A percentile compares a stretch with the other conserved stretches of the same genome.
These are phyloP conservation scores for Teunomyces pallodes DNA, from an alignment of 805 yeast genomes.

Conservation along the genomic window DNA sequence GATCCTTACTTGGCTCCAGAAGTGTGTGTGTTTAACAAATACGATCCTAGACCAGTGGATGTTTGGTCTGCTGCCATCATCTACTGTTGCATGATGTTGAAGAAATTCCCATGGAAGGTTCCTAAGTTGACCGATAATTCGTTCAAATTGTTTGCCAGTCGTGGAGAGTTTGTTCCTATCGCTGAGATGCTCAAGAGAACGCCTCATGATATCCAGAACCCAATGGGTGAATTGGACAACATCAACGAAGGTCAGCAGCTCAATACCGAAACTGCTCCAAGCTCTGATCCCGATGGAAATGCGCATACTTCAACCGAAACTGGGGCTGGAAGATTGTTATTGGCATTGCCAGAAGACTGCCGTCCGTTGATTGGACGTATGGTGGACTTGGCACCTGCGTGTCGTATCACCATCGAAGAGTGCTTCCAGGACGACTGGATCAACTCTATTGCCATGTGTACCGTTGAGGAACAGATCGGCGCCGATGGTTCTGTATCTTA, in stretches of 20 bases:
- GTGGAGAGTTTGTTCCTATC: conserved; percentile 61
- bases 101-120: conserved; percentile 93
- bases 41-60: conserved; percentile 92
- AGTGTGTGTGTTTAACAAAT: conserved; percentile 75
- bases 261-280: conserved; percentile 15
- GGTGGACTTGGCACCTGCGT: conserved; percentile 85
- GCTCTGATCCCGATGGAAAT: conserved; percentile 24
- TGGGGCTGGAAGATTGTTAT: conserved; percentile 70
- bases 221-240: conserved; percentile 10
- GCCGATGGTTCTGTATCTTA: conserved; percentile 35
- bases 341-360: conserved; percentile 68
- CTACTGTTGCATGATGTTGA: conserved; percentile 86
- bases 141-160: conserved; percentile 76
- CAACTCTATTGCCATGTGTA: conserved; percentile 63
- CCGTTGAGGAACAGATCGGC: conserved; percentile 45
- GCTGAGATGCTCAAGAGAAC: conserved; percentile 57
- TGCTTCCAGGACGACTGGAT: conserved; percentile 75
- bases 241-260: conserved; percentile 10
- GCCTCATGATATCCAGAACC: conserved; percentile 36
- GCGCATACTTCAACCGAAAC: conserved; percentile 63
- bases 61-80: conserved; percentile 92
- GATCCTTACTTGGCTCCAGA: conserved; percentile 93
- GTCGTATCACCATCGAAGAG: conserved; percentile 78
- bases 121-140: conserved; percentile 80
- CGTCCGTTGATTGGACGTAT: conserved; percentile 66